Base-by-base conservation (phyloP, 106 monocot genomes). In the Allium sativum region DNA sequence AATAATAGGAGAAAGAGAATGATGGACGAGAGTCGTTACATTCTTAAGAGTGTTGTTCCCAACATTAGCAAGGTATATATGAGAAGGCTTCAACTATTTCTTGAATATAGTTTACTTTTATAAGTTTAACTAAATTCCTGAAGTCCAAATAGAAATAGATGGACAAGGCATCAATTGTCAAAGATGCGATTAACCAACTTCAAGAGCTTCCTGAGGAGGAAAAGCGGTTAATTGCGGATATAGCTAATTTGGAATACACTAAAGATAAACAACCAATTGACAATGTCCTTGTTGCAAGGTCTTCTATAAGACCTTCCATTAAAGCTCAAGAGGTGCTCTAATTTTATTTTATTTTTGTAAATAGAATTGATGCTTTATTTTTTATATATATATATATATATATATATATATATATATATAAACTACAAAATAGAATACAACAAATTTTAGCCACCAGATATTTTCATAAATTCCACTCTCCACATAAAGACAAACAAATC, bases 151-250 rank as follows among this genome's bases (percentile, higher is more conserved):
- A 59, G 13, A 52, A 43, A 15, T 42, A 85, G 85, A 85, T 90
- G 85, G 85, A 90, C 64, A 90, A 90, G 82, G 82, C 79, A 0
- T 90, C 90, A 10, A 82, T 82, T 16, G 64, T 90, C 40, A 85
- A 90, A 60, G 90, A 90, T 56, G 85, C 90, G n/a, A 90, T 85
- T 47, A 64, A 69, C 4, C 85, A 85, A 75, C 74, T 90, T 12
- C 65, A 74, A 41, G 57, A 82, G 57, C 82, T 90, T 10, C 90
- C 85, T 43, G 8, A 61, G 45, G 8, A 82, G 53, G 90, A 90
- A 74, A 77, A 74, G 60, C 65, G 20, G 69, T 17, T 90, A 42
- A 6, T 70, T 2, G 68, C 58, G 8, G 85, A 82, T 65, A 66
- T 76, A 45, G 45, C 64, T 9, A 55, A 31, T 65, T 19, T 65